phyloP scores from a whole-genome alignment of 139 green algal genomes.

The Asterochloris sp. region DNA sequence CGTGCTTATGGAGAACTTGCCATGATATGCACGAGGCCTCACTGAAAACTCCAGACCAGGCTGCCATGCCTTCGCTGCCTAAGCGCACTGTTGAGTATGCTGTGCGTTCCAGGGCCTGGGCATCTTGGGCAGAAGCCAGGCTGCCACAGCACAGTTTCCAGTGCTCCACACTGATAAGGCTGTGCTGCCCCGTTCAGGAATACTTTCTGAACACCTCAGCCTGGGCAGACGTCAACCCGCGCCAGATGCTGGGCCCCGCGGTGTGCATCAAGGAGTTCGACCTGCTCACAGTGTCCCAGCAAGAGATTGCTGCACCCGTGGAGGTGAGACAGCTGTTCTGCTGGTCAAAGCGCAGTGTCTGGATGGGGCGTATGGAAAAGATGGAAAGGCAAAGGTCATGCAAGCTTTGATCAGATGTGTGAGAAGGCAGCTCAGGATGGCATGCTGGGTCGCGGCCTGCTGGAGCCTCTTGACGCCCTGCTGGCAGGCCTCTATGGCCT shows the following conservation, averaged over 20 bases:
- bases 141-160: too few relatives aligned
- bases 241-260: conserved; percentile 68
- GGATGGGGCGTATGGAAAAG: too few relatives aligned
- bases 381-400: not conserved
- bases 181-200: conserved; percentile 22
- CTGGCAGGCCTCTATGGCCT: not conserved
- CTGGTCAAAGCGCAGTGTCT: not conserved
- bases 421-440: not conserved
- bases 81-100: too few relatives aligned
- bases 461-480: not conserved
- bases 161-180: too few relatives aligned
- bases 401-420: not conserved
- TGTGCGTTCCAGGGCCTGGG: too few relatives aligned
- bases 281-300: conserved; percentile 73
- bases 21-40: too few relatives aligned
- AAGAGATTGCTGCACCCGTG: conserved; percentile 73
- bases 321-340: conserved; percentile 22
- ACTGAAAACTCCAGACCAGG: too few relatives aligned
- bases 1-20: too few relatives aligned
- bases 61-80: too few relatives aligned
- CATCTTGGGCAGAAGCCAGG: too few relatives aligned
- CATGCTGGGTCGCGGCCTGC: not conserved
- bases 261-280: conserved; percentile 81
- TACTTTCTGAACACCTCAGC: conserved; percentile 79
- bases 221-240: conserved; percentile 85